Evolutionary conservation across 371 early-diverging fungal genomes (phyloP), one percentile per base, ranked within the genome.

Genomic region (Mucor ambiguus): DNA sequence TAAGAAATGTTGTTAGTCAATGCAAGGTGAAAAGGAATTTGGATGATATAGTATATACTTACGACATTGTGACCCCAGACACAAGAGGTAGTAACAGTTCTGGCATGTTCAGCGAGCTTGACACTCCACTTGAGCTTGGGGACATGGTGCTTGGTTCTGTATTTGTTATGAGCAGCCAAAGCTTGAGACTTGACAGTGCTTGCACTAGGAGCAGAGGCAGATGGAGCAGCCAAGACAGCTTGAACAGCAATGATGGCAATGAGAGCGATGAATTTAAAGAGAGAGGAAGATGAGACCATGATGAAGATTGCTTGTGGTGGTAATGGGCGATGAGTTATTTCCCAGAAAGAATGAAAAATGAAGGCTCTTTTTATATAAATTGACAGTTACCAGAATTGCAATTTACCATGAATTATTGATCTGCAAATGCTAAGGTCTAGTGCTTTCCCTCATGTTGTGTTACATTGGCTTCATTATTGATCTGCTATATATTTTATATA

Each of bases 121-220:
- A 52, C 35, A 60, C 73, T 79, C 87, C 85, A 86, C 24, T 46
- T 76, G 62, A 86, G 43, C 11, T 77, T 55, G 30, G 80, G 76
- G 20, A 78, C 78, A 14, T 67, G 64, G 58, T 86, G 87, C 12
- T 30, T 64, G 4, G 71, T 70, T 49, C 87, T 81, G 62, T 66
- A 75, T 54, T 76, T 68, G 78, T 86, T 86, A 57, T 83, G 85
- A 29, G 69, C 37, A n/a, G 71, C 62, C 32, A 85, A 57, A 26
- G 72, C 68, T 54, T 54, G 54, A 12, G 54, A 12, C 14, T 29
- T 54, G 14, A 54, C 54, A 18, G 26, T 54, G 8, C 8, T 46
- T 46, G n/a, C 22, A 18, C 5, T 18, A 18, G 54, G 22, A 26
- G 20, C 26, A 24, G 24, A 20, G 20, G 49, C 20, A 24, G 20